A percentile compares a stretch with the other conserved stretches of the same genome.
Evolutionary conservation across 768 basidiomycete species (phyloP).

Genomic region (Mycena kentingensis): DNA sequence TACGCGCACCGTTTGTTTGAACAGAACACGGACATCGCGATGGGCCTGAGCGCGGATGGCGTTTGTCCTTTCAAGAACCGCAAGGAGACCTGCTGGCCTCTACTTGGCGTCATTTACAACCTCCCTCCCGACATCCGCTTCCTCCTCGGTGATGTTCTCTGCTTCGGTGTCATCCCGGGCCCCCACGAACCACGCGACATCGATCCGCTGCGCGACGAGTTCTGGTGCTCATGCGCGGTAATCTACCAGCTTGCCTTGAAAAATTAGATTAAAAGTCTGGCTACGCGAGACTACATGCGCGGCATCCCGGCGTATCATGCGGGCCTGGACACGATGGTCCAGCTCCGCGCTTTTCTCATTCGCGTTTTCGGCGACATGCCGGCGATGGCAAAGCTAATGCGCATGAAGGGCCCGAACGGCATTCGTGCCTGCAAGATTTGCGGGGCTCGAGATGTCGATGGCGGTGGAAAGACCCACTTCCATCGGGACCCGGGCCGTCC

Average conservation of each 20-base stretch:
- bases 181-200: slow-evolving; percentile 40
- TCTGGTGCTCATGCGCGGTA: slow-evolving; percentile 32
- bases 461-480: slow-evolving; percentile 25
- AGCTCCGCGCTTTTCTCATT: background rate
- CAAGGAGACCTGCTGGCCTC: slow-evolving; percentile 30
- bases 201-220: slow-evolving; percentile 39
- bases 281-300: slow-evolving; percentile 30
- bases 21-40: slow-evolving; percentile 37
- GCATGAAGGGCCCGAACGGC: slow-evolving; percentile 23
- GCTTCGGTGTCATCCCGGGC: slow-evolving; percentile 43
- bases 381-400: background rate
- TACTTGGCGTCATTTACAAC: slow-evolving; percentile 40
- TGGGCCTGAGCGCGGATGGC: slow-evolving; percentile 42
- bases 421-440: slow-evolving; percentile 34
- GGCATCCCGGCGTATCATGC: slow-evolving; percentile 35
- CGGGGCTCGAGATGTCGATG: slow-evolving; percentile 28
- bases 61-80: slow-evolving; percentile 36
- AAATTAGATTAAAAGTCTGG: too few relatives aligned
- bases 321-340: background rate
- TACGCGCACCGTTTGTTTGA: slow-evolving; percentile 33
- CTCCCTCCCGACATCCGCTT: slow-evolving; percentile 40
- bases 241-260: too few relatives aligned
- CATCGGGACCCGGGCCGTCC: slow-evolving; percentile 26
- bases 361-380: slow-evolving; percentile 3
- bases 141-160: slow-evolving; percentile 34